Conservation (phyloP, 2,329 filamentous ascomycete genomes). For the Botrytis sinoallii region DNA sequence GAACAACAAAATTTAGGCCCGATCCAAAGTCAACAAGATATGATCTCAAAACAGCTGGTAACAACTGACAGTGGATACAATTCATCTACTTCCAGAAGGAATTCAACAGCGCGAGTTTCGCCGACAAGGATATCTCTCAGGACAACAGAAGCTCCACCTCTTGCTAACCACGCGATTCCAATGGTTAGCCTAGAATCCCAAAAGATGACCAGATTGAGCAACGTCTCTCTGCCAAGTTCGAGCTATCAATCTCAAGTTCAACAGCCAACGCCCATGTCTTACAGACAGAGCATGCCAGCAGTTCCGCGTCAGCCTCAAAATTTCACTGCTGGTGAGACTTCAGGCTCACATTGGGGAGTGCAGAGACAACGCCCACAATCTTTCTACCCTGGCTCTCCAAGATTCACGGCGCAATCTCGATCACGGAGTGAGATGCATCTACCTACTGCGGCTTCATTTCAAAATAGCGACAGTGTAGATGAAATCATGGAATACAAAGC, state of each 20-base stretch:
- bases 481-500: constrained; percentile 29
- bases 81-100: constrained; percentile 51
- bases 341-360: constrained; percentile 20
- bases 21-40: constrained; percentile 21
- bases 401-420: constrained; percentile 30
- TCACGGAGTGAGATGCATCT: constrained; percentile 26
- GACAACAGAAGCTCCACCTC: constrained; percentile 21
- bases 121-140: constrained; percentile 19
- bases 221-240: not conserved
- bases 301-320: not conserved
- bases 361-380: constrained; percentile 22
- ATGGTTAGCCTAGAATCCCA: constrained; percentile 13
- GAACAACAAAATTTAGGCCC: not conserved
- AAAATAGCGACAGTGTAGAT: constrained; percentile 28
- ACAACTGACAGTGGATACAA: constrained; percentile 62
- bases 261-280: constrained; percentile 12
- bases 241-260: constrained; percentile 11
- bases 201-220: constrained; percentile 7
- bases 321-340: not conserved
- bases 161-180: constrained; percentile 9
- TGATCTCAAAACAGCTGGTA: constrained; percentile 43
- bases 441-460: constrained; percentile 23
- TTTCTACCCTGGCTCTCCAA: constrained; percentile 21
- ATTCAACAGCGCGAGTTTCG: constrained; percentile 21
- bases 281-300: constrained; percentile 22